Evolutionary conservation across 1,284 basidiomycete species (phyloP), one percentile per base, ranked within the genome.

Genomic region (Pseudomicrostroma phylloplanum): DNA sequence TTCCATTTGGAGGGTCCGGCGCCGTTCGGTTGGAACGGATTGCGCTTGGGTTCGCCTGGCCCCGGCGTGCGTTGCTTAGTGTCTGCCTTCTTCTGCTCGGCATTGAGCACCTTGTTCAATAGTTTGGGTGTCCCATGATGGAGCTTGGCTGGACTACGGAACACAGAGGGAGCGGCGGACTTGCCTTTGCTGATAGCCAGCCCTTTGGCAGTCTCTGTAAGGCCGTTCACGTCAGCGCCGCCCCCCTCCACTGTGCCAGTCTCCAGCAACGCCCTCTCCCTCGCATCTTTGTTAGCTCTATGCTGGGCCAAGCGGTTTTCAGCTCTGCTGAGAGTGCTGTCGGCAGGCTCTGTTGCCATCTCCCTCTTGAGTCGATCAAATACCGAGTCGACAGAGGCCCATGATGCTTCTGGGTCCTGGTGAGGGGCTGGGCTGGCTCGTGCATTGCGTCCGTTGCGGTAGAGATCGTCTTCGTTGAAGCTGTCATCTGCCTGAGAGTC

Each of bases 331-430:
- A 64, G 64, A 19, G 40, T 43, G 19, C 57, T 58, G 36, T 57
- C 60, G 53, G 26, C 48, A 36, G 19, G 49, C n/a, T 30, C 26
- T 17, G 23, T 17, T 55, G 55, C 55, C 2, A 91, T 80, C 61
- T 89, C 85, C 54, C 86, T 83, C 66, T 88, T 87, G 59, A 91
- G 81, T 26, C 86, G 84, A 51, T 87, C 84, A 56, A 91, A 85
- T 8, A 91, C 89, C 0, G 87, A 88, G 72, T 89, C 88, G 53
- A 90, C 75, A 2, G 64, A 59, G 13, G 65, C 64, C 54, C 61
- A 65, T 13, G 64, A 57, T 8, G 60, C 26, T 12, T 42, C 49
- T 13, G 30, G 17, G 30, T 65, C 63, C 40, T 65, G 62, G 15
- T 54, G 15, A 39, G 48, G 48, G n/a, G 48, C 39, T 1, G 12